Evolutionary conservation across 768 basidiomycete species (phyloP).

Genomic region (Suillus bovinus): DNA sequence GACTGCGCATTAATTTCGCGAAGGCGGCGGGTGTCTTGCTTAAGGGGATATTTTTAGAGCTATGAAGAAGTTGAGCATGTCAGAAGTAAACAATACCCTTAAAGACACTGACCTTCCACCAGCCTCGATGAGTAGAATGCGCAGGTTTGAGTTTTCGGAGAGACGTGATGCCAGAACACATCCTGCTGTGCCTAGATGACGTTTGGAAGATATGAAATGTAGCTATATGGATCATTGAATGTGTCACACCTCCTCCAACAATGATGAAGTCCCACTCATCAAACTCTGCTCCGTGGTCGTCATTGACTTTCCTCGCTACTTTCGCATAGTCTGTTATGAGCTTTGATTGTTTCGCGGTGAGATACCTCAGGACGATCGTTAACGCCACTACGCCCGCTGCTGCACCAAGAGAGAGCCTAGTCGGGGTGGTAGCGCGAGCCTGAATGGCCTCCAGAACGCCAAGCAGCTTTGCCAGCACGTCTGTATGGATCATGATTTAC

Average conservation of each 20-base stretch:
- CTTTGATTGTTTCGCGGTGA: conserved; percentile 7
- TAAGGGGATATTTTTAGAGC: conserved; percentile 42
- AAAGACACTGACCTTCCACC: conserved; percentile 46
- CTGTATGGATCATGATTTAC: not conserved
- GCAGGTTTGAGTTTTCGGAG: conserved; percentile 35
- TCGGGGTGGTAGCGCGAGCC: not conserved
- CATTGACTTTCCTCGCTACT: conserved; percentile 12
- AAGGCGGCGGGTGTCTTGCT: conserved; percentile 48
- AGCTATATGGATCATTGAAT: not conserved
- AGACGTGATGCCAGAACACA: conserved; percentile 46
- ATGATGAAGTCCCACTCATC: conserved; percentile 52
- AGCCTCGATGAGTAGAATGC: conserved; percentile 41
- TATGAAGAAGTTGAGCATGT: conserved; percentile 19
- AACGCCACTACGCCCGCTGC: conserved; percentile 14
- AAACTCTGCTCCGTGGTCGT: conserved; percentile 3
- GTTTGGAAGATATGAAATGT: not conserved
- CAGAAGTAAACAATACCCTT: not conserved
- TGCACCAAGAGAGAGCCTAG: not conserved
- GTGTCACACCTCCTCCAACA: conserved; percentile 50
- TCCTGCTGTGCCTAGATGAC: conserved; percentile 41
- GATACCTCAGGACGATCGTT: conserved; percentile 7
- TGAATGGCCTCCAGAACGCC: not conserved
- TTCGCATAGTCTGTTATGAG: conserved; percentile 17
- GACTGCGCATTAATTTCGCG: conserved; percentile 41
- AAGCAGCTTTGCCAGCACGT: not conserved